Conservation (phyloP, 2,329 filamentous ascomycete species). For the Colletotrichum eleusines region DNA sequence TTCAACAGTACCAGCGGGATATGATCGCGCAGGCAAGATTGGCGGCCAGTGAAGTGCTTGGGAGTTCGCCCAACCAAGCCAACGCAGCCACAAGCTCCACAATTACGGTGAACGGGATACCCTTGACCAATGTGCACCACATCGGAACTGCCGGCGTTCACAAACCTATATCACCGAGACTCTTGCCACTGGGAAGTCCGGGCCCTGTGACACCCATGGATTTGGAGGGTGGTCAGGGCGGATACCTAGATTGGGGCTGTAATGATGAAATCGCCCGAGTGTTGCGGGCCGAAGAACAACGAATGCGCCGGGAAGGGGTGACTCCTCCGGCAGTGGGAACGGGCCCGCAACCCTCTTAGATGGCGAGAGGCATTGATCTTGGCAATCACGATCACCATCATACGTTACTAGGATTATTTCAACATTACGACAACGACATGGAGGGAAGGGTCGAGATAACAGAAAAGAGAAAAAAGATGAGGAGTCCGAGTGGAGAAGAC, state of each 20-base stretch:
- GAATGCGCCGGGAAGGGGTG: conserved; percentile 48
- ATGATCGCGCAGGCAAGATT: conserved; percentile 70
- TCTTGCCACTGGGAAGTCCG: conserved; percentile 67
- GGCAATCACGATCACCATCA: not conserved
- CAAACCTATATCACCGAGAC: conserved; percentile 63
- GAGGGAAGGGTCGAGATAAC: no score
- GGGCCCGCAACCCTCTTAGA: conserved; percentile 48
- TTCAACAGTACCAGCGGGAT: conserved; percentile 71
- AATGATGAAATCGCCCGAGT: conserved; percentile 43
- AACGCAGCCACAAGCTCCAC: conserved; percentile 46
- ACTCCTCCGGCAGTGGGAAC: conserved; percentile 51
- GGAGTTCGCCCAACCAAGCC: conserved; percentile 45
- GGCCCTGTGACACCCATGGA: conserved; percentile 74
- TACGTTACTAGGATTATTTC: not conserved
- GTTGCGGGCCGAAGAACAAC: conserved; percentile 49
- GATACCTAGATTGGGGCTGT: conserved; percentile 53
- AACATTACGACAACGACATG: not conserved
- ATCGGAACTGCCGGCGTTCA: conserved; percentile 54
- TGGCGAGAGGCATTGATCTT: not conserved
- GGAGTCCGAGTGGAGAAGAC: not conserved
- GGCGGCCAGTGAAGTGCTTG: conserved; percentile 53
- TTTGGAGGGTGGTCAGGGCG: conserved; percentile 56
- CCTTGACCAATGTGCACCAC: conserved; percentile 53
- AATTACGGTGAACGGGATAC: conserved; percentile 51
- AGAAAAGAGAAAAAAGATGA: not conserved